Conservation (phyloP, 495 filamentous ascomycete species). For the Xylaria sp. region DNA sequence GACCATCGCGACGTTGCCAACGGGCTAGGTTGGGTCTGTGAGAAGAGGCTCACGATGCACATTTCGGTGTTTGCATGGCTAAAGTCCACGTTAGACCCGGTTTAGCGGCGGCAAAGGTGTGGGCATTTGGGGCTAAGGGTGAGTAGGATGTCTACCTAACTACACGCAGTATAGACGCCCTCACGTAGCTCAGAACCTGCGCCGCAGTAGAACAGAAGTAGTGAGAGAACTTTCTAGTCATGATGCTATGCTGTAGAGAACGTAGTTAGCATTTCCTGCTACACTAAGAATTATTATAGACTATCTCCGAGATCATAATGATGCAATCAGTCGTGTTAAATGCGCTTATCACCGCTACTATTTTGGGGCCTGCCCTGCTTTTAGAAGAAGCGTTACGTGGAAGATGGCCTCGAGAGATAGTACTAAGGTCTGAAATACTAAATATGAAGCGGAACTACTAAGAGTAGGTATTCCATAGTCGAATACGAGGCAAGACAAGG, state of each 20-base stretch:
- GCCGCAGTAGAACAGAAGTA: neutral
- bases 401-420: neutral
- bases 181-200: neutral
- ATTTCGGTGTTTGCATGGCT: neutral
- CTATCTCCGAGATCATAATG: neutral
- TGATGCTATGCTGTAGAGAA: neutral
- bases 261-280: neutral
- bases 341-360: neutral
- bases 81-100: neutral
- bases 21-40: neutral
- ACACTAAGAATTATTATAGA: neutral
- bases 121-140: neutral
- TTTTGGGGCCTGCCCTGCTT: neutral
- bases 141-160: neutral
- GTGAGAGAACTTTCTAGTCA: neutral
- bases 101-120: neutral
- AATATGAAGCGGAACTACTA: too few species aligned
- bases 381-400: neutral
- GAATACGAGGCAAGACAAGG: too few species aligned
- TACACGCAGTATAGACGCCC: neutral
- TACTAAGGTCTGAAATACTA: neutral
- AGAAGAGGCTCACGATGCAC: conserved; percentile 1
- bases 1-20: neutral
- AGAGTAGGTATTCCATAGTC: too few species aligned
- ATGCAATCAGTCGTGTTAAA: neutral